phyloP scores from a whole-genome alignment of 306 rosid species.

The Corylus avellana region DNA sequence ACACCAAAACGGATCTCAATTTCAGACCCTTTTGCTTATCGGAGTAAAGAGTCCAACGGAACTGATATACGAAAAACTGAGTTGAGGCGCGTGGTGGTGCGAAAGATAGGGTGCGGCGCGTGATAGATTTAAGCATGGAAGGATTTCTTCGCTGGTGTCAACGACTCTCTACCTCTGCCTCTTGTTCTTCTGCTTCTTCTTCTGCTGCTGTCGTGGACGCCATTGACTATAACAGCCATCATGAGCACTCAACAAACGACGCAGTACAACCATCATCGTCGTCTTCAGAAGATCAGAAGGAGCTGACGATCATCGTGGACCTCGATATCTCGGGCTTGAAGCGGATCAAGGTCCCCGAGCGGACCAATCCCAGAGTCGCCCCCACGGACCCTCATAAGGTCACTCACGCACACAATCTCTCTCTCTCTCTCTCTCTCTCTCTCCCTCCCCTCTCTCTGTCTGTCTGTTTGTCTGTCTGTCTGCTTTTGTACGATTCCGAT shows the following conservation, averaged over 20 bases:
- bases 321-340: conserved; percentile 19
- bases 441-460: not conserved
- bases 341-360: conserved; percentile 32
- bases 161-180: conserved; percentile 9
- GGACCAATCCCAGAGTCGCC: conserved; percentile 27
- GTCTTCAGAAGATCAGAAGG: not conserved
- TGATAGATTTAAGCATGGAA: conserved; percentile 10
- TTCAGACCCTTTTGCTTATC: not conserved
- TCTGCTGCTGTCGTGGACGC: not conserved
- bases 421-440: not conserved
- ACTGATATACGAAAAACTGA: not conserved
- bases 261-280: not conserved
- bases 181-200: not conserved
- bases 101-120: conserved; percentile 17
- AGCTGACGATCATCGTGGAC: conserved; percentile 22
- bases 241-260: conserved; percentile 2
- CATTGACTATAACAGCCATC: not conserved
- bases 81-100: not conserved
- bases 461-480: not conserved
- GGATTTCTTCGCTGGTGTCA: conserved; percentile 30
- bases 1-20: not conserved
- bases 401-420: conserved; percentile 7
- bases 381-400: conserved; percentile 39
- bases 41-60: not conserved
- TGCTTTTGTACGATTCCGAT: not conserved